Evolutionary conservation across 768 basidiomycete species (phyloP), one percentile per base, ranked within the genome.

Genomic region (Xerocomellus intermedius): DNA sequence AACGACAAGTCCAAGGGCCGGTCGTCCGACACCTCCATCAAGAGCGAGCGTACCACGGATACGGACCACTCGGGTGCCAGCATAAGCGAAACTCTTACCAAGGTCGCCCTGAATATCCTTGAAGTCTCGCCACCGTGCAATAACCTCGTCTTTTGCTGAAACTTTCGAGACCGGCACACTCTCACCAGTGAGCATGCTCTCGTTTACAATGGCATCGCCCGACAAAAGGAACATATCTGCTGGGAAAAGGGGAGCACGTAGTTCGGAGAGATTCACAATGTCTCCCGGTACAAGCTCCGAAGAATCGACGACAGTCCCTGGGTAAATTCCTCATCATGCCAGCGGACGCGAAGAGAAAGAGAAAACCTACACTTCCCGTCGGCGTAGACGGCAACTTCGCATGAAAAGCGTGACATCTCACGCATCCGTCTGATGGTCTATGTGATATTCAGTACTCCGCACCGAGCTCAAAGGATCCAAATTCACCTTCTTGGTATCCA

Each of bases 151-250:
- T 65, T 86, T 93, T 55, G 87, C 81, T 0, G 95, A 89, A 19
- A 82, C 73, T 69, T 99, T 99, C 69, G 91, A 91, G 48, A 99
- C 93, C 2, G 97, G 97, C 0, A 99, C 92, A 59, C 94, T 97
- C 73, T 99, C 97, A 13, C 97, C 97, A 0, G 97, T 98, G 22
- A 99, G 82, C 97, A 99, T 98, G 58, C 94, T 96, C 74, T 99
- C 97, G 69, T 98, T 98, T 48, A 98, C 89, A 54, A 99, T 96
- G 2, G 94, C 94, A 69, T 99, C 97, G 1, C 97, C 97, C 2
- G 93, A 91, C 28, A 99, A 83, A 8, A 99, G 79, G 60, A 98
- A 82, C 58, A 96, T 79, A 69, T 99, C 97, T 14, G 92, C 90
- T 4, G 97, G 97, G 60, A 99, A 79, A 32, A 86, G 71, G 9